Percentiles rank a stretch among this genome's conserved stretches.
phyloP scores from a whole-genome alignment of 1,284 basidiomycete genomes.

The Meripilus lineatus region DNA sequence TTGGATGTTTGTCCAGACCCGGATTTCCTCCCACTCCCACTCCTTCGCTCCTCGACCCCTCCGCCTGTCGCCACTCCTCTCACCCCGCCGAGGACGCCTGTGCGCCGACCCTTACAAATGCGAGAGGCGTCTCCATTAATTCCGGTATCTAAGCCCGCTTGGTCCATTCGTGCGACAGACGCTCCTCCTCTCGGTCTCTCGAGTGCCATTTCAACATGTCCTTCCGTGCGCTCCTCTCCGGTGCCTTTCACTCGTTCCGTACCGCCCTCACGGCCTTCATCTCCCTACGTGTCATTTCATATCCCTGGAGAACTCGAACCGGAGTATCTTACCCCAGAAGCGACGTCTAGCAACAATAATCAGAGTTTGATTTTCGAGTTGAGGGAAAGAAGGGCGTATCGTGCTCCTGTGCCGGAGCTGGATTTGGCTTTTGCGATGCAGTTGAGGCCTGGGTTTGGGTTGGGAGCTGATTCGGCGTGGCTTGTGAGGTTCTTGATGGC shows the following conservation, averaged over 20 bases:
- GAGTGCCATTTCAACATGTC: slow-evolving; percentile 6
- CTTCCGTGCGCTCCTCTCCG: slow-evolving; percentile 11
- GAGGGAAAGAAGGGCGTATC: slow-evolving; percentile 27
- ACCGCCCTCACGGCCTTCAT: slow-evolving; percentile 11
- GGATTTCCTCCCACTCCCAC: slow-evolving; percentile 28
- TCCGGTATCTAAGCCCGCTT: slow-evolving; percentile 29
- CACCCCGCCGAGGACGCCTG: slow-evolving; percentile 22
- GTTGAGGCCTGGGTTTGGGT: slow-evolving; percentile 58
- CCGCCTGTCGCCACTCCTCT: no score
- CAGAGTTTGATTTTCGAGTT: slow-evolving; percentile 7
- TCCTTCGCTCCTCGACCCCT: slow-evolving; percentile 14
- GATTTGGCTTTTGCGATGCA: slow-evolving; percentile 76
- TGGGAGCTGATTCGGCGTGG: slow-evolving; percentile 71
- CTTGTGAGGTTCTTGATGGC: slow-evolving; percentile 73
- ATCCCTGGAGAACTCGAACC: slow-evolving; percentile 22
- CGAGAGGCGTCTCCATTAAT: slow-evolving; percentile 21
- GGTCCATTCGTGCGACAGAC: slow-evolving; percentile 36
- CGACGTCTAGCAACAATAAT: no score
- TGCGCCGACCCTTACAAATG: slow-evolving; percentile 25
- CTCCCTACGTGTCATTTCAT: slow-evolving; percentile 8
- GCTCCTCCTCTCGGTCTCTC: slow-evolving; percentile 24
- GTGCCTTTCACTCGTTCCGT: slow-evolving; percentile 9
- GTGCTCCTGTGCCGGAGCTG: slow-evolving; percentile 39
- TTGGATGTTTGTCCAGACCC: slow-evolving; percentile 24
- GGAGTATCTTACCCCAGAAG: slow-evolving; percentile 15